These are phyloP conservation scores for Alternaria rosae DNA, from an alignment of 2,329 filamentous ascomycete species.

Conservation along the genomic window DNA sequence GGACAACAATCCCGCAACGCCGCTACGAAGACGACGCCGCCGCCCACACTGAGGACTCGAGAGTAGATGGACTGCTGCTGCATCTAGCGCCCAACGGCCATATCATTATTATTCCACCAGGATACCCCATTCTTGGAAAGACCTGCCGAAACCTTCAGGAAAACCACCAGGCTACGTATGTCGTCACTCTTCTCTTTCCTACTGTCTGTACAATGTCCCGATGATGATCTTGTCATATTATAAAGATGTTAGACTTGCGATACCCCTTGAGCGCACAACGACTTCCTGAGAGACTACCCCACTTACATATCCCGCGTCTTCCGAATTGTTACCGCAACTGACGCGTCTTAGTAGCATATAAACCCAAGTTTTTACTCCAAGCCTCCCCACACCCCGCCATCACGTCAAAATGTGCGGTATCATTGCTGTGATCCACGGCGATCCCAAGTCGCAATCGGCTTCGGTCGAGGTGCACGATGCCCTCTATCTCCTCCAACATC, in stretches of 20 bases:
- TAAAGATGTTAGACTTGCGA: constrained; percentile 54
- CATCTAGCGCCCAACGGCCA: constrained; percentile 23
- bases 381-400: background rate
- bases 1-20: constrained; percentile 20
- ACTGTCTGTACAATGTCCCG: constrained; percentile 5
- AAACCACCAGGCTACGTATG: constrained; percentile 21
- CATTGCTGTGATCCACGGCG: constrained; percentile 58
- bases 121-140: constrained; percentile 10
- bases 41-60: constrained; percentile 3
- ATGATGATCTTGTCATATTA: constrained; percentile 48
- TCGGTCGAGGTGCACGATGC: constrained; percentile 57
- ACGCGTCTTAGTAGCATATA: constrained; percentile 24
- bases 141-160: constrained; percentile 7
- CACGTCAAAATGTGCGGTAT: constrained; percentile 59
- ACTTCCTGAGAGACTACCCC: constrained; percentile 44
- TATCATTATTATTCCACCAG: constrained; percentile 1
- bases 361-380: background rate
- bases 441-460: constrained; percentile 49
- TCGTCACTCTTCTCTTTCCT: constrained; percentile 4
- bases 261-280: constrained; percentile 46
- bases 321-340: constrained; percentile 26
- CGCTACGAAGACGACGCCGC: constrained; percentile 13
- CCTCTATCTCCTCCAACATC: constrained; percentile 56
- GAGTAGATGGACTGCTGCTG: constrained; percentile 15
- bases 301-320: constrained; percentile 25